Evolutionary conservation across 176 grass and related monocot genomes (phyloP), one percentile per base, ranked within the genome.

Genomic region (Lolium multiflorum): DNA sequence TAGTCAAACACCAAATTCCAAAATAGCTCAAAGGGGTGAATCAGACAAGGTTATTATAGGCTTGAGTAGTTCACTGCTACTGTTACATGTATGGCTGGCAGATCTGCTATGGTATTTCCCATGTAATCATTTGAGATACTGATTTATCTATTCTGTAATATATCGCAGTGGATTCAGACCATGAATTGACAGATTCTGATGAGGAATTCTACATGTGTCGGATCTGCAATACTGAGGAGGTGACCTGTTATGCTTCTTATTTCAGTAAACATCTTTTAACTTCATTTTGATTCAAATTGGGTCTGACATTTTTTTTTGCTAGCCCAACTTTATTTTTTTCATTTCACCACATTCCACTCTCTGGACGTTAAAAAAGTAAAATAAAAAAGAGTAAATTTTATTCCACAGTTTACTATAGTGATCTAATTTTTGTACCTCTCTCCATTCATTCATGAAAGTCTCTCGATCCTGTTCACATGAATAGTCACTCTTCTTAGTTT

Each of bases 141-240:
- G 66, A 81, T 68, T 81, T 65, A 56, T 85, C 13, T 31, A 12
- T 84, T 47, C 24, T 85, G 70, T 67, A 64, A 80, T 57, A 61
- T 82, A 59, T 88, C 43, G 57, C 87, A 90, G 92, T 77, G 60
- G 93, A 91, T 11, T 92, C 90, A 31, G 96, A 96, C 56, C 83
- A 88, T 76, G 96, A 92, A 85, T 96, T 90, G 82, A 91, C 84
- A 79, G 93, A 95, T 65, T 94, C 87, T 91, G 93, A 96, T 25
- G 93, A 98, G 21, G 93, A 96, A 81, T 96, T 90, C 79, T 85
- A 94, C 86, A 90, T 91, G 39, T 98, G 96, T 87, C 87, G 92
- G 91, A 81, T 96, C 74, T 98, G 96, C 82, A 98, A 88, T 82
- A 93, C 54, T 38, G 96, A 96, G 82, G 91, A 98, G 90, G 95